A percentile compares a stretch with the other conserved stretches of the same genome.
Conservation (phyloP, 352 stramenopile species). For the Globisporangium nunn region DNA sequence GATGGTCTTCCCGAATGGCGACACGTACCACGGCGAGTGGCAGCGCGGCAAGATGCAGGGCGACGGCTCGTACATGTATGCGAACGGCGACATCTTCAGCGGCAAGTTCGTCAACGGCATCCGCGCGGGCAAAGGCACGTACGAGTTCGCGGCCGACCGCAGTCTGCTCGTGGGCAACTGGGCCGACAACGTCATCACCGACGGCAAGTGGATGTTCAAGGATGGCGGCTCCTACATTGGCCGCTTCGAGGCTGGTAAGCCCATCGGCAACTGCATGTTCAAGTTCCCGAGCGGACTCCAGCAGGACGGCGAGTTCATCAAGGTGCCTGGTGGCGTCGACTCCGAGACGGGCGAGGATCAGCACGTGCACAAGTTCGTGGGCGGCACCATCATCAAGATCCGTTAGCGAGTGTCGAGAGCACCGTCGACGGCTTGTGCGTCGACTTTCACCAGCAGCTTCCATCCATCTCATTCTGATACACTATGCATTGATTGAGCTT, state of each 20-base stretch:
- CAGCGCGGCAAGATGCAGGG: conserved; percentile 79
- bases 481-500: not conserved
- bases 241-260: conserved; percentile 79
- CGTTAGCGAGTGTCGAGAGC: conserved; percentile 19
- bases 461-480: conserved; percentile 5
- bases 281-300: conserved; percentile 83
- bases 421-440: not conserved
- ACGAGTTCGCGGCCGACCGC: conserved; percentile 82
- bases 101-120: conserved; percentile 76
- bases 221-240: conserved; percentile 79
- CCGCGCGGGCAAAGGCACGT: conserved; percentile 82
- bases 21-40: conserved; percentile 89
- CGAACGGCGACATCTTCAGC: conserved; percentile 89
- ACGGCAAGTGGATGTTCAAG: conserved; percentile 90
- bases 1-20: conserved; percentile 88
- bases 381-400: conserved; percentile 61
- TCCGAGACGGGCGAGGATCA: conserved; percentile 51
- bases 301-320: conserved; percentile 83
- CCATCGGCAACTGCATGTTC: conserved; percentile 84
- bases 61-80: conserved; percentile 89
- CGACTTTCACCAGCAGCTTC: too few species aligned
- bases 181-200: conserved; percentile 78
- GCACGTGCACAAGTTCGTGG: conserved; percentile 58
- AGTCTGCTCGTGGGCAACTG: conserved; percentile 84
- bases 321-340: conserved; percentile 14